Evolutionary conservation across 1,284 basidiomycete genomes (phyloP).

Genomic region (Fistulinella cinereoalba): DNA sequence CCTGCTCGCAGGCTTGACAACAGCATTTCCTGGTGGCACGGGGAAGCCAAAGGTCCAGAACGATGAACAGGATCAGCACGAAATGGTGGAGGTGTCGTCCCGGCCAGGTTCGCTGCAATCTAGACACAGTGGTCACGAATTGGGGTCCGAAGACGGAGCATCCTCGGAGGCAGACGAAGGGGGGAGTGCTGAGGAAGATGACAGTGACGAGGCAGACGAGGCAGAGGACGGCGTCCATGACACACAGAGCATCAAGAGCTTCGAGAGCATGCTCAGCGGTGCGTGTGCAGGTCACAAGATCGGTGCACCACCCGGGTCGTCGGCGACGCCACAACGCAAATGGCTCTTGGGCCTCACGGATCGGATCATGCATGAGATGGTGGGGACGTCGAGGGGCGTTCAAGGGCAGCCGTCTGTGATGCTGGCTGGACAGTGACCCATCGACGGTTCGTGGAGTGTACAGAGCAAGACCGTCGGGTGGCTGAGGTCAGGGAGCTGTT

Average conservation of each 20-base stretch:
- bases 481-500: constrained; percentile 75
- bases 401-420: no score
- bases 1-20: constrained; percentile 77
- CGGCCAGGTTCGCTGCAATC: constrained; percentile 51
- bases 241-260: constrained; percentile 71
- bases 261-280: constrained; percentile 75
- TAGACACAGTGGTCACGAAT: constrained; percentile 31
- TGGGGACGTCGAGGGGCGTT: constrained; percentile 48
- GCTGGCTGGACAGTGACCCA: no score
- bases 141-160: constrained; percentile 37
- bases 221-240: constrained; percentile 44
- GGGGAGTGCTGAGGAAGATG: constrained; percentile 32
- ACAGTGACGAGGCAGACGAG: constrained; percentile 31
- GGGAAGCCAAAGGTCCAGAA: constrained; percentile 31
- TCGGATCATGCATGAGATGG: constrained; percentile 65
- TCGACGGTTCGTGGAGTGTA: constrained; percentile 63
- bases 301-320: not conserved
- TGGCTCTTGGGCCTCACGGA: constrained; percentile 50
- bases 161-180: constrained; percentile 29
- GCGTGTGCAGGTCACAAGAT: constrained; percentile 22
- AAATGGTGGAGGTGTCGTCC: constrained; percentile 61
- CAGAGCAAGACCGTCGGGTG: constrained; percentile 68
- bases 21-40: constrained; percentile 50
- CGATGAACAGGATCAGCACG: constrained; percentile 57
- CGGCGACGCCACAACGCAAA: constrained; percentile 43